Conservation (phyloP, 192 early-diverging fungal species). For the Glomus cerebriforme region DNA sequence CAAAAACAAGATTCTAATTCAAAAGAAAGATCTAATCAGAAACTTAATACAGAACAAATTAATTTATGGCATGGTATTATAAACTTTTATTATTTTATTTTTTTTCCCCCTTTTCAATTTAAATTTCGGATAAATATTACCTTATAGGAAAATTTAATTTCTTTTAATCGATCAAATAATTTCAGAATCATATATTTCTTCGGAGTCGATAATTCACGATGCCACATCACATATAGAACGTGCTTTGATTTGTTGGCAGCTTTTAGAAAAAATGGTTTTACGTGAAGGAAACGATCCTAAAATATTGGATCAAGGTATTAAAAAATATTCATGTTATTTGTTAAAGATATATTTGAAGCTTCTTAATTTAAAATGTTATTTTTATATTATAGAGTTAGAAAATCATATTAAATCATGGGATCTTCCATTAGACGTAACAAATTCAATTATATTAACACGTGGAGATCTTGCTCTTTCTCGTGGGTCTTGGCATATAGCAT, state of each 20-base stretch:
- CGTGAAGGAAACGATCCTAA: background rate
- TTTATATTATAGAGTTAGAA: slow-evolving; percentile 3
- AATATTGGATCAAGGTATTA: background rate
- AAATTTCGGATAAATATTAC: too few species aligned
- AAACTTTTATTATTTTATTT: background rate
- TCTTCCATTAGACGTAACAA: slow-evolving; percentile 11
- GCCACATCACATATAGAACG: slow-evolving; percentile 6
- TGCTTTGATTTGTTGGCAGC: slow-evolving; percentile 1
- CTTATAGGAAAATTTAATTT: too few species aligned
- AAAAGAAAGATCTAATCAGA: background rate
- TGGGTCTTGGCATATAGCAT: background rate
- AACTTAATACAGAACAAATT: background rate
- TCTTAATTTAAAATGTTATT: background rate
- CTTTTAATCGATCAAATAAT: background rate
- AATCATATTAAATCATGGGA: slow-evolving; percentile 3
- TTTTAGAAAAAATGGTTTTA: background rate
- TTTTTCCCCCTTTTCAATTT: too few species aligned
- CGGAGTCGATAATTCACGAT: background rate
- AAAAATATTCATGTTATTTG: background rate
- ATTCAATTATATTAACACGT: slow-evolving; percentile 16
- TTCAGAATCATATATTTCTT: background rate
- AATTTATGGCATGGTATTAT: background rate
- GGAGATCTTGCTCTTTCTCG: background rate
- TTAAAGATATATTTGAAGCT: background rate
- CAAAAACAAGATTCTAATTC: background rate